Evolutionary conservation across 148 eudicot species (phyloP), one percentile per base, ranked within the genome.

Genomic region (Rheum nobile): DNA sequence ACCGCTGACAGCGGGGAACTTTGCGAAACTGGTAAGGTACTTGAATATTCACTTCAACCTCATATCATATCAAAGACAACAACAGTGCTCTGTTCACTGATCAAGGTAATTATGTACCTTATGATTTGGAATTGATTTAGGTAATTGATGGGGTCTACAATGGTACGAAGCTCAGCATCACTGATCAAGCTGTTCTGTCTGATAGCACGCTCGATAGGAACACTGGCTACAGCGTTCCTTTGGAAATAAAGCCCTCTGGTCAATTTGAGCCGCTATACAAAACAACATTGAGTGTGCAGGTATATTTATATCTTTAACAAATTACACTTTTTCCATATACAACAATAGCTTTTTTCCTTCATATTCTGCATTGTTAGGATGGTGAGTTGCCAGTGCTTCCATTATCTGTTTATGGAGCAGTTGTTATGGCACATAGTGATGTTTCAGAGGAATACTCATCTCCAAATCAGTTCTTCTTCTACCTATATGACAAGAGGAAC

Each of bases 321-420:
- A 37, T 22, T 34, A 24, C 68, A 43, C 9, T 26, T 32, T 71
- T n/a, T 76, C 22, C 47, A 57, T 76, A 57, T 22, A 1, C 35
- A 24, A 9, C 69, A 67, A 79, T 29, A 29, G 7, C 47, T 48
- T 55, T 19, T 34, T 75, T 47, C 28, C 39, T 65, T 65, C 70
- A 34, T 65, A 65, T 65, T 73, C 10, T 31, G 11, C 35, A 46
- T 59, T 61, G 75, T 10, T 81, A 94, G 99, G 99, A 95, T 76
- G 99, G 99, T 14, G 99, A 95, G 83, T 79, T 95, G 67, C 99
- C 99, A 32, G 97, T 95, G 79, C 91, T 95, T 79, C 99, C 99
- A 39, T 76, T 95, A 44, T 95, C 97, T 44, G 99, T 95, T 73
- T 95, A 91, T 73, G 99, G 99, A 74, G 91, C 99, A 57, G 88